Evolutionary conservation across 1,139 yeast genomes (phyloP).

Genomic region (Blastobotrys indianensis): DNA sequence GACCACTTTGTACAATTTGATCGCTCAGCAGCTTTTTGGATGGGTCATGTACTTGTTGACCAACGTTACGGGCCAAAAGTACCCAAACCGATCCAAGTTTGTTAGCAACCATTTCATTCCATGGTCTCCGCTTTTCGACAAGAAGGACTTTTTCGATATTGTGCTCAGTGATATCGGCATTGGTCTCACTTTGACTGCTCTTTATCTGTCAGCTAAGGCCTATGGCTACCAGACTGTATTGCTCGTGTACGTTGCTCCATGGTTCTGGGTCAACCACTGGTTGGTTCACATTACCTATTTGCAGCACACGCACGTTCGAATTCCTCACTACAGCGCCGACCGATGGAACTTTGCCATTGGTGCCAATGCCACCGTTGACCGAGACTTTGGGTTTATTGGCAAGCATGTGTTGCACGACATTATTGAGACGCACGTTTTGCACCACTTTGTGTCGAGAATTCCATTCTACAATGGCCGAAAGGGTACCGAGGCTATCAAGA

Average conservation of each 20-base stretch:
- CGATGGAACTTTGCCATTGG: slow-evolving; percentile 88
- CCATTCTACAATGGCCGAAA: slow-evolving; percentile 83
- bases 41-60: slow-evolving; percentile 59
- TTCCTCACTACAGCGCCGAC: slow-evolving; percentile 70
- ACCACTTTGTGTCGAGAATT: slow-evolving; percentile 77
- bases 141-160: slow-evolving; percentile 63
- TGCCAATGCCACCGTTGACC: slow-evolving; percentile 82
- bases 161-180: slow-evolving; percentile 71
- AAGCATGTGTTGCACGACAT: slow-evolving; percentile 79
- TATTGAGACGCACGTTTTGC: slow-evolving; percentile 84
- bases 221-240: slow-evolving; percentile 60
- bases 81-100: slow-evolving; percentile 47
- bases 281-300: slow-evolving; percentile 77
- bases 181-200: slow-evolving; percentile 44
- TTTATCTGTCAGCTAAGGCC: slow-evolving; percentile 58
- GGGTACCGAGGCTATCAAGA: slow-evolving; percentile 70
- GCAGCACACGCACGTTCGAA: slow-evolving; percentile 75
- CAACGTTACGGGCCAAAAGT: slow-evolving; percentile 74
- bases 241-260: slow-evolving; percentile 72
- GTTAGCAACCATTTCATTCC: slow-evolving; percentile 66
- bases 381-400: slow-evolving; percentile 79
- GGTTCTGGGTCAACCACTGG: slow-evolving; percentile 84
- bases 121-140: slow-evolving; percentile 63
- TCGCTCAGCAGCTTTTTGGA: slow-evolving; percentile 73
- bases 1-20: slow-evolving; percentile 46